A percentile compares a stretch with the other conserved stretches of the same genome.
phyloP scores from a whole-genome alignment of 306 rosid species.

The Argentina anserina region DNA sequence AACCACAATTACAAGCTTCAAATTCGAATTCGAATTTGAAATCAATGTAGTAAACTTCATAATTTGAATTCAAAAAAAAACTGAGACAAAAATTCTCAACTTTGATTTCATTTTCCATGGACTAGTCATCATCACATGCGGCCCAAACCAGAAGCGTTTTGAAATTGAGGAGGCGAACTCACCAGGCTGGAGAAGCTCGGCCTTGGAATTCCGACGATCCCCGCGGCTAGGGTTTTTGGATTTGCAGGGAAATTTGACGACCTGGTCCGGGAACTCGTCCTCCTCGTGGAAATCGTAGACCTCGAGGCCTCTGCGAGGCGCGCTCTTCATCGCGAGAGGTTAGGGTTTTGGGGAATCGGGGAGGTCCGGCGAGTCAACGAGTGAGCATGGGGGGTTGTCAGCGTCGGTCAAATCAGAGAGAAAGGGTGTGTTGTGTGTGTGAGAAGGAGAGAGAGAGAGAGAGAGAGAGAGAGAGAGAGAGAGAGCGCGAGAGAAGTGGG shows the following conservation, averaged over 20 bases:
- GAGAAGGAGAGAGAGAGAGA: background rate
- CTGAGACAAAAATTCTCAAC: background rate
- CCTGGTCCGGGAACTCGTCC: constrained; percentile 40
- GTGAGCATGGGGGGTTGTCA: background rate
- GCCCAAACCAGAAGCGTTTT: background rate
- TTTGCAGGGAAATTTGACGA: constrained; percentile 21
- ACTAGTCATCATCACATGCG: background rate
- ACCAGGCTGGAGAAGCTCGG: constrained; percentile 45
- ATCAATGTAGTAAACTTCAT: background rate
- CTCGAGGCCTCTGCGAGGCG: constrained; percentile 41
- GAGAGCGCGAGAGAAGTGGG: background rate
- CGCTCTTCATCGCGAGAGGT: constrained; percentile 41
- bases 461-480: background rate
- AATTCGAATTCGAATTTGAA: background rate
- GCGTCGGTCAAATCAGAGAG: constrained; percentile 27
- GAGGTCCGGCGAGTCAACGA: constrained; percentile 11
- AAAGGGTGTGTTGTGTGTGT: no score
- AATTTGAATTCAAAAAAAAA: constrained; percentile 7
- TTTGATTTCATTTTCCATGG: background rate
- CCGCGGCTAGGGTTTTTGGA: constrained; percentile 39
- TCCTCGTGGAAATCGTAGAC: constrained; percentile 63
- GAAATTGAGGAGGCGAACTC: constrained; percentile 12
- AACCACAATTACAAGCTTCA: background rate
- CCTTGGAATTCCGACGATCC: constrained; percentile 19
- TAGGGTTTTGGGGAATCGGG: constrained; percentile 21